Evolutionary conservation across 257 asterid genomes (phyloP).

Genomic region (Capsicum baccatum): DNA sequence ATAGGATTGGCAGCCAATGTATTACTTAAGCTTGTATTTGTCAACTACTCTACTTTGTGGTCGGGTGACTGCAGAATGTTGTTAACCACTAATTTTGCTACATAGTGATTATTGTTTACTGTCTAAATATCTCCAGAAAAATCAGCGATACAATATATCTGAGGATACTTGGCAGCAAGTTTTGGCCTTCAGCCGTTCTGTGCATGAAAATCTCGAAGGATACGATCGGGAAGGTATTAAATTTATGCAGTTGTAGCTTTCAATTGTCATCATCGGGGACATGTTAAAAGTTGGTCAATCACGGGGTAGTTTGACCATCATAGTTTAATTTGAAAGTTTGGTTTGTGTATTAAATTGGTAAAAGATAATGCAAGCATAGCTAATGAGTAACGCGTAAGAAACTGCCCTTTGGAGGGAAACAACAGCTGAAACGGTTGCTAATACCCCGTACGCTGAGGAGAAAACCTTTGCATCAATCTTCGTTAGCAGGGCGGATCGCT

Average conservation of each 20-base stretch:
- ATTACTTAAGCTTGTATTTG: conserved; percentile 18
- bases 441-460: too few species aligned
- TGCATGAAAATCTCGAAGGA: conserved; percentile 94
- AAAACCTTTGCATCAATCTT: too few species aligned
- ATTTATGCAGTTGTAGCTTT: conserved; percentile 27
- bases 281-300: conserved; percentile 1
- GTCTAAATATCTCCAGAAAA: conserved; percentile 49
- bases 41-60: conserved; percentile 9
- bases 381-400: neutral
- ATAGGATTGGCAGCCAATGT: conserved; percentile 5
- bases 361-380: neutral
- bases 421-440: too few species aligned
- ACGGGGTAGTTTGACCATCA: neutral
- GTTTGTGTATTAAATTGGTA: neutral
- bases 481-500: too few species aligned
- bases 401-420: too few species aligned
- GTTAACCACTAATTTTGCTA: conserved; percentile 6
- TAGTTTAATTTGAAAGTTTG: neutral
- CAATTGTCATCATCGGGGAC: neutral
- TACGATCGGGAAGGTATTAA: conserved; percentile 91
- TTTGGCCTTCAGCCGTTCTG: conserved; percentile 88
- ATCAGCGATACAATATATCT: conserved; percentile 89
- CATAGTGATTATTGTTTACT: conserved; percentile 5
- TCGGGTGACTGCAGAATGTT: conserved; percentile 1
- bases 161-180: conserved; percentile 98